Base-by-base conservation (phyloP, 305 asterid species). In the Rubia balearica region DNA sequence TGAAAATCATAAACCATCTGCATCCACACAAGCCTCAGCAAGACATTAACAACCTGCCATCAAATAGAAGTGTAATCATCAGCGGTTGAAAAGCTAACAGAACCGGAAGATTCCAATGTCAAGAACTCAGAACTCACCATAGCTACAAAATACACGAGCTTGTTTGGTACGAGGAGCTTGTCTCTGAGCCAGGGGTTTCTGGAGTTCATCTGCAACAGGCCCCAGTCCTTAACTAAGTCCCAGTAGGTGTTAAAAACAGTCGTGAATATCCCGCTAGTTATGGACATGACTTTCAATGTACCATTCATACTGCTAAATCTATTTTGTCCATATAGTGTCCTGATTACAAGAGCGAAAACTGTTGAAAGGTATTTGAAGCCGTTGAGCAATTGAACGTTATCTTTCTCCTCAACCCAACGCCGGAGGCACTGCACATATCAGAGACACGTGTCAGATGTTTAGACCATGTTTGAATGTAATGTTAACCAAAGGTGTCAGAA, bases 11-110 rank as follows among this genome's bases (percentile, higher is more conserved):
- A 85, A 78, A 93, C 88, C 67, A 84, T 21, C 77, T 89, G 97
- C 97, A 93, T 93, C 98, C 98, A 93, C 6, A 81, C 96, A 38
- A 90, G 92, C 61, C 97, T 90, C 71, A 90, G 82, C 57, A 90
- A 79, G 30, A 87, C 77, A 74, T 93, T 87, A 69, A 84, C 67
- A 0, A 85, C 90, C 97, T 90, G 90, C 85, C 77, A 53, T 24
- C 61, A 40, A 6, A 21, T 19, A 11, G 6, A 0, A 3, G 46
- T 53, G 60, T 0, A 19, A 40, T 24, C 45, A 69, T 19, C n/a
- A 7, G 57, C 21, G 2, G 5, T 51, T 8, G 22, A 51, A 17
- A 51, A 57, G 9, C 14, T 3, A 57, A 57, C 33, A 22, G 7
- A 59, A 59, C 3, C 38, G n/a, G 38, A 24, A 27, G 64, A 59